Base-by-base conservation (phyloP, 495 filamentous ascomycete species). In the Haplographium delicatum region DNA sequence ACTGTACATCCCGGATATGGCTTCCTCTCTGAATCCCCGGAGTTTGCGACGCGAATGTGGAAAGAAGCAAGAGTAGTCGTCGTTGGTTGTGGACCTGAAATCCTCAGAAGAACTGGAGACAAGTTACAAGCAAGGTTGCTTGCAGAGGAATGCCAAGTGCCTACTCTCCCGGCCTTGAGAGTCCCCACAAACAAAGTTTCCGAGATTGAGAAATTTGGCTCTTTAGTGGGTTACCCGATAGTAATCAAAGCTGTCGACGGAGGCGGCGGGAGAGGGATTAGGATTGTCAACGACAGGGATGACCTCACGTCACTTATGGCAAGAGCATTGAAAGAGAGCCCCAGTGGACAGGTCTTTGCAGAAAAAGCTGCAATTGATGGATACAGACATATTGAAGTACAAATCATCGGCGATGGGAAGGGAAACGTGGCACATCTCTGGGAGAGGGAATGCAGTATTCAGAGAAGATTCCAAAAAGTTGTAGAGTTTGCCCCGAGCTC, bases 1-100 rank as follows among this genome's bases (percentile, higher is more conserved):
- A 64, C 76, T 10, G 65, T 83, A 4, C 79, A 82, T 57, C 79
- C 80, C 0, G 80, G 80, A 0, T 84, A 84, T 65, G 80, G 80
- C 8, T 84, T 83, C 47, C 65, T 84, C 2, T 79, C 76, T 22
- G 80, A 84, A 57, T 79, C 70, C 44, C 61, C 73, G 11, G 75
- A 77, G 2, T 79, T 84, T 50, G 66, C 76, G 0, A 51, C 51
- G 13, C 67, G 70, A 16, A 75, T 80, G 72, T 74, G 67, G 64
- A 61, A 74, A 8, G 72, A 78, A 54, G 71, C 68, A 11, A 65
- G 70, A 1, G 59, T 70, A 13, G 51, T 68, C 2, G 75, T 82
- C 3, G 70, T 84, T 20, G 80, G 80, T 9, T 79, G 79, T 11
- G 74, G 76, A 1, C 62, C 66, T 48, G 69, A 73, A 35, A 72